Percentiles rank a stretch among this genome's conserved stretches.
phyloP scores from a whole-genome alignment of 331 rosid genomes.

The Stylosanthes scabra region DNA sequence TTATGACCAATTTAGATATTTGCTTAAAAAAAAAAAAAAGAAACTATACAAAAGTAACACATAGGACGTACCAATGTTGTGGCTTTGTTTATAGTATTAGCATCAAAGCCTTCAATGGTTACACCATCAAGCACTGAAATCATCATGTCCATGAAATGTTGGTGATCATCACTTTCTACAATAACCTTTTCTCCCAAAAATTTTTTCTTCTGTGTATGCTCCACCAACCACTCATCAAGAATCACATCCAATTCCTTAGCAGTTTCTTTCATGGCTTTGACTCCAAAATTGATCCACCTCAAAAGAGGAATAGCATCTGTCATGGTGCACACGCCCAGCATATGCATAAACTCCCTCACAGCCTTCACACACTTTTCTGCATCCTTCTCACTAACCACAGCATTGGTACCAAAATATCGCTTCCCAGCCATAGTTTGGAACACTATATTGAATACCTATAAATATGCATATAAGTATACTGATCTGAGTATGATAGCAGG shows the following conservation, averaged over 20 bases:
- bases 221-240: conserved; percentile 21
- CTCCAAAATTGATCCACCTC: conserved; percentile 41
- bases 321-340: not conserved
- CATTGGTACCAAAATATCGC: not conserved
- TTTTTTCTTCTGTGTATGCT: conserved; percentile 35
- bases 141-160: conserved; percentile 55
- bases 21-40: too few relatives aligned
- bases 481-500: too few relatives aligned
- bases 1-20: too few relatives aligned
- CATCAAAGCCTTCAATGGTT: not conserved
- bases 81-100: conserved; percentile 28
- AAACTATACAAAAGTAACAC: too few relatives aligned
- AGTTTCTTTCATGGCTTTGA: conserved; percentile 43
- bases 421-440: too few relatives aligned
- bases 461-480: too few relatives aligned
- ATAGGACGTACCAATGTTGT: conserved; percentile 33
- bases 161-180: not conserved
- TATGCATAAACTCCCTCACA: conserved; percentile 27
- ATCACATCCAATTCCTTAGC: conserved; percentile 27
- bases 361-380: conserved; percentile 25
- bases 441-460: too few relatives aligned
- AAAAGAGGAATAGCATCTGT: not conserved
- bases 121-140: conserved; percentile 26
- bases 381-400: not conserved
- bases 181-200: not conserved